Percentiles rank a stretch among this genome's conserved stretches.
Evolutionary conservation across 805 yeast genomes (phyloP).

Genomic region (Myxozyma geophila): DNA sequence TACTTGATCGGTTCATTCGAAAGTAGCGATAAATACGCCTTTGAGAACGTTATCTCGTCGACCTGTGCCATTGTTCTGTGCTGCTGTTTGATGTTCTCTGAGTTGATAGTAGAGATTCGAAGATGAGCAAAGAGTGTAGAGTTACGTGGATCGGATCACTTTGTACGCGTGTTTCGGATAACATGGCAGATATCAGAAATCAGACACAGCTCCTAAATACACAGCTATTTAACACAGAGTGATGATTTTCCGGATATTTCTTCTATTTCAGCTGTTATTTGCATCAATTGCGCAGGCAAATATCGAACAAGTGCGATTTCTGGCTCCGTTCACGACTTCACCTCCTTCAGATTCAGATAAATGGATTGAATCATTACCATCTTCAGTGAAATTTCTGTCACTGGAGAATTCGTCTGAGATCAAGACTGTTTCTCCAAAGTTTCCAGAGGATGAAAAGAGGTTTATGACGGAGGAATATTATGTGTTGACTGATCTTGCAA

Average conservation of each 20-base stretch:
- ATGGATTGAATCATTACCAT: conserved; percentile 12
- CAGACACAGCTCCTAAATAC: neutral
- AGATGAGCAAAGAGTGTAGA: neutral
- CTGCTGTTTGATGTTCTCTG: neutral
- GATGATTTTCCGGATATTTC: neutral
- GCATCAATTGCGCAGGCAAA: conserved; percentile 21
- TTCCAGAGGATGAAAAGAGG: conserved; percentile 15
- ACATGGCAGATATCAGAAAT: neutral
- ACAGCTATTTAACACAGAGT: neutral
- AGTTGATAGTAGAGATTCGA: neutral
- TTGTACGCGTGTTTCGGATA: neutral
- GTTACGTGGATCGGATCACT: neutral
- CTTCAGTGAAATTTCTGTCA: conserved; percentile 13
- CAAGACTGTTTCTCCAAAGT: conserved; percentile 29
- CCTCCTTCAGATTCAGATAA: neutral
- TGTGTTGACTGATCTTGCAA: conserved; percentile 22
- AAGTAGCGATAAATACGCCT: conserved; percentile 31
- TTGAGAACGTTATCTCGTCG: conserved; percentile 32
- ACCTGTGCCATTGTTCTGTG: conserved; percentile 20
- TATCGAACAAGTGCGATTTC: conserved; percentile 35
- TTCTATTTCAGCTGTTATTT: neutral
- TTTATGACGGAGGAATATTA: conserved; percentile 33
- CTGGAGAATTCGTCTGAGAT: conserved; percentile 19
- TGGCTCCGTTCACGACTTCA: conserved; percentile 32
- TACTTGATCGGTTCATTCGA: conserved; percentile 16